These are phyloP conservation scores for Septoria petroselini DNA, from an alignment of 2,329 filamentous ascomycete species.

Conservation along the genomic window DNA sequence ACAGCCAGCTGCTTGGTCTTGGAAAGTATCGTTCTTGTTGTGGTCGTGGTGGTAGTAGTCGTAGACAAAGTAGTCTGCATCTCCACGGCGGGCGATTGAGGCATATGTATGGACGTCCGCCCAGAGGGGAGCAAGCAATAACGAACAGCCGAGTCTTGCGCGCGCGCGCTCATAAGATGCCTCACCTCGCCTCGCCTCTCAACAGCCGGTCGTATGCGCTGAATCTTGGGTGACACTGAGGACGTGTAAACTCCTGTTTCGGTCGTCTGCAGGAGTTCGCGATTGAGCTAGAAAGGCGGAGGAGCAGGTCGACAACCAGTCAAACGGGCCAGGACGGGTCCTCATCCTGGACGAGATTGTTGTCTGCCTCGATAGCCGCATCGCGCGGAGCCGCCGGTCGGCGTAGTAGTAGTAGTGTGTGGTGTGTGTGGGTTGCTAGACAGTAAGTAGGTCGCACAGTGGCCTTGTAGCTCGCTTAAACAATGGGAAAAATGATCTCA, in stretches of 20 bases:
- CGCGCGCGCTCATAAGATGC: slow-evolving; percentile 15
- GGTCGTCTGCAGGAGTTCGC: slow-evolving; percentile 20
- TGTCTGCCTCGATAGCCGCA: slow-evolving; percentile 19
- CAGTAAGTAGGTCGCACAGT: slow-evolving; percentile 23
- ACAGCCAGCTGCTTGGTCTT: slow-evolving; percentile 11
- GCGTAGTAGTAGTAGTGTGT: slow-evolving; percentile 6
- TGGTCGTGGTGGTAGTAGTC: too few species aligned
- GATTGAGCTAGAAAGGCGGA: slow-evolving; percentile 13
- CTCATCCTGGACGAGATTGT: slow-evolving; percentile 11
- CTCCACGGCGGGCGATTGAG: not conserved
- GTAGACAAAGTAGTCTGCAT: slow-evolving; percentile 12
- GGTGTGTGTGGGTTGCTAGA: slow-evolving; percentile 16
- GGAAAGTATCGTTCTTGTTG: too few species aligned
- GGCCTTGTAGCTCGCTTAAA: slow-evolving; percentile 23
- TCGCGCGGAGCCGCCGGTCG: slow-evolving; percentile 13
- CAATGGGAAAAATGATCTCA: slow-evolving; percentile 25
- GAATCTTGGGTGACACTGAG: slow-evolving; percentile 19
- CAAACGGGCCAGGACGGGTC: not conserved
- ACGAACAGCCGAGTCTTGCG: slow-evolving; percentile 16
- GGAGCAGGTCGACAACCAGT: slow-evolving; percentile 17
- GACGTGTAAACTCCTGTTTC: slow-evolving; percentile 20
- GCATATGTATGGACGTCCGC: slow-evolving; percentile 19
- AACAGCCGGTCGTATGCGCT: slow-evolving; percentile 26
- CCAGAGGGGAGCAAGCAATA: too few species aligned
- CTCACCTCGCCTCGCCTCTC: slow-evolving; percentile 5